A percentile compares a stretch with the other conserved stretches of the same genome.
Conservation (phyloP, 768 basidiomycete genomes). For the Serendipita sp. region DNA sequence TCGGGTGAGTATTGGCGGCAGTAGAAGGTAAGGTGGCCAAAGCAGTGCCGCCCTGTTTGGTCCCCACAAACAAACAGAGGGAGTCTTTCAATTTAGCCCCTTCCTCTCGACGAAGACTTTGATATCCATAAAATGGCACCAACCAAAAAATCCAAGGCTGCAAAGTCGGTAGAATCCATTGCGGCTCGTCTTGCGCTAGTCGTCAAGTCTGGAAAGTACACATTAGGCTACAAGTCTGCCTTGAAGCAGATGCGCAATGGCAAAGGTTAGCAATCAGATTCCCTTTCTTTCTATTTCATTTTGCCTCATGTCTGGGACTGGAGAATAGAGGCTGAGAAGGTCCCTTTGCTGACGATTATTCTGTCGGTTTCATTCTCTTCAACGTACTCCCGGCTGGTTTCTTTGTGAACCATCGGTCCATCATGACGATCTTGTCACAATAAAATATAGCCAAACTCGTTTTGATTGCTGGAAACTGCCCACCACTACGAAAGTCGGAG, state of each 20-base stretch:
- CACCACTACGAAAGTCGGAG: slow-evolving; percentile 97
- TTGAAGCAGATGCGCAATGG: slow-evolving; percentile 96
- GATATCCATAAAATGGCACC: slow-evolving; percentile 52
- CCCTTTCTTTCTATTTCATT: slow-evolving; percentile 14
- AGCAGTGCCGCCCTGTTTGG: background rate
- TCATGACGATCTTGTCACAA: background rate
- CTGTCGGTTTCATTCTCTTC: slow-evolving; percentile 16
- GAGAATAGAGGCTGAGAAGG: slow-evolving; percentile 98
- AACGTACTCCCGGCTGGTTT: slow-evolving; percentile 1
- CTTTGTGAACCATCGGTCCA: background rate
- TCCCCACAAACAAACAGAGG: background rate
- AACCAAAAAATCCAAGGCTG: slow-evolving; percentile 85
- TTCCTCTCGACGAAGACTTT: background rate
- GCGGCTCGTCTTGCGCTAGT: slow-evolving; percentile 83
- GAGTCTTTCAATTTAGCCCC: background rate
- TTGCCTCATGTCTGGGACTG: slow-evolving; percentile 64
- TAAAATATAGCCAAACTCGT: slow-evolving; percentile 75
- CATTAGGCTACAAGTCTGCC: slow-evolving; percentile 93
- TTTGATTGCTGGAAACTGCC: slow-evolving; percentile 97
- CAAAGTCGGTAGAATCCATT: slow-evolving; percentile 90
- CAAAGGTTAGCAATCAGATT: slow-evolving; percentile 55
- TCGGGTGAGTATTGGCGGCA: background rate
- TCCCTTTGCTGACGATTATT: slow-evolving; percentile 59
- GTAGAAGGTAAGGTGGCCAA: background rate
- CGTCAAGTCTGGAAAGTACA: slow-evolving; percentile 98